A percentile compares a stretch with the other conserved stretches of the same genome.
phyloP scores from a whole-genome alignment of 805 yeast species.

The Candida cerambycidarum region DNA sequence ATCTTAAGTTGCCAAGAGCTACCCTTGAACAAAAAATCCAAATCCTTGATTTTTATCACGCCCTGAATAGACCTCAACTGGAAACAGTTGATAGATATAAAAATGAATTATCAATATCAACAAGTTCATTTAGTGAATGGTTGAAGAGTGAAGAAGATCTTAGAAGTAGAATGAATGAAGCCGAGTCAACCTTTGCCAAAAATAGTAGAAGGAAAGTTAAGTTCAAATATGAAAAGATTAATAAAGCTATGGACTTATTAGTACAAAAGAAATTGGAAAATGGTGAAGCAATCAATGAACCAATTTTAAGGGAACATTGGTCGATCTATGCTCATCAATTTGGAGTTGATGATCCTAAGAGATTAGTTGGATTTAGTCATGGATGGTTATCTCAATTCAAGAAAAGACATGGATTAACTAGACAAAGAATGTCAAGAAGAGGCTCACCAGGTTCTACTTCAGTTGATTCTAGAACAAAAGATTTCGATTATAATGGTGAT shows the following conservation, averaged over 20 bases:
- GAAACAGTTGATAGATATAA: constrained; percentile 56
- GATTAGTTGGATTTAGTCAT: constrained; percentile 54
- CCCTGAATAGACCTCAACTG: constrained; percentile 51
- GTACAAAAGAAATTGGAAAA: constrained; percentile 46
- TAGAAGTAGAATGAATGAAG: constrained; percentile 43
- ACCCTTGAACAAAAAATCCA: constrained; percentile 59
- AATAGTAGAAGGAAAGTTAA: constrained; percentile 46
- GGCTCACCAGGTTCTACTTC: neutral
- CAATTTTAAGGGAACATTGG: constrained; percentile 58
- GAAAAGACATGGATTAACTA: constrained; percentile 52
- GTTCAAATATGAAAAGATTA: constrained; percentile 57
- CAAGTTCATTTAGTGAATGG: constrained; percentile 64
- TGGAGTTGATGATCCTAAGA: constrained; percentile 61
- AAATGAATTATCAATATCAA: constrained; percentile 52
- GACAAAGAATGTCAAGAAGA: constrained; percentile 24
- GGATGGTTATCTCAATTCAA: constrained; percentile 66
- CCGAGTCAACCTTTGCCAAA: constrained; percentile 29
- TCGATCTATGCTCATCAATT: constrained; percentile 50
- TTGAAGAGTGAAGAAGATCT: constrained; percentile 52
- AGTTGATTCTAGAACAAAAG: constrained; percentile 5
- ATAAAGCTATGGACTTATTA: constrained; percentile 56
- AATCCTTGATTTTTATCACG: constrained; percentile 52
- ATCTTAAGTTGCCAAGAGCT: constrained; percentile 43
- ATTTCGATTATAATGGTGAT: neutral
- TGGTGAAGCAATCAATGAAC: constrained; percentile 52